Conservation (phyloP, 1,284 basidiomycete genomes). For the Naganishia albida region DNA sequence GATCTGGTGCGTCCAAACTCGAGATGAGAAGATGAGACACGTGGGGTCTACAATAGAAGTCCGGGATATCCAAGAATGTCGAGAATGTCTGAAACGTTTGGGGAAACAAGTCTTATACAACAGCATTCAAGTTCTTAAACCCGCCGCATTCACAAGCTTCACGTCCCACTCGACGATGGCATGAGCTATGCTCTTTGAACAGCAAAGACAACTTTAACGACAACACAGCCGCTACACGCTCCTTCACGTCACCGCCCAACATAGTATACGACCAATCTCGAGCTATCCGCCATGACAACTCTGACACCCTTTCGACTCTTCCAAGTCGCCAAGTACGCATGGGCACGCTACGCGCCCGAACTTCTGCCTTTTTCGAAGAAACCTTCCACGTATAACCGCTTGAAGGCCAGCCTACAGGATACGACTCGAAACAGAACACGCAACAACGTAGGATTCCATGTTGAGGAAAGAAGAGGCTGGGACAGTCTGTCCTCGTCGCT, state of each 20-base stretch:
- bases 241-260: neutral
- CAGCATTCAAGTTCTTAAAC: neutral
- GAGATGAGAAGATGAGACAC: neutral
- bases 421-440: slow-evolving; percentile 18
- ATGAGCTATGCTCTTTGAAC: slow-evolving; percentile 16
- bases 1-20: neutral
- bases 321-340: slow-evolving; percentile 45
- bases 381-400: slow-evolving; percentile 15
- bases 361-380: slow-evolving; percentile 5
- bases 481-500: neutral
- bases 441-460: slow-evolving; percentile 22
- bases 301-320: slow-evolving; percentile 49
- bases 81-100: neutral
- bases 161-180: neutral
- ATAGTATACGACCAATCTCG: neutral
- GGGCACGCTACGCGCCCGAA: slow-evolving; percentile 43
- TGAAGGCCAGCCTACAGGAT: slow-evolving; percentile 17
- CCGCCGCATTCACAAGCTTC: neutral
- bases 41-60: neutral
- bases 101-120: neutral
- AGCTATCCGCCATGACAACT: slow-evolving; percentile 37
- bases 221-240: neutral
- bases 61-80: neutral
- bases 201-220: neutral
- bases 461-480: slow-evolving; percentile 27